Conservation (phyloP, 2,329 filamentous ascomycete species). For the Ceratocystis huliohia region DNA sequence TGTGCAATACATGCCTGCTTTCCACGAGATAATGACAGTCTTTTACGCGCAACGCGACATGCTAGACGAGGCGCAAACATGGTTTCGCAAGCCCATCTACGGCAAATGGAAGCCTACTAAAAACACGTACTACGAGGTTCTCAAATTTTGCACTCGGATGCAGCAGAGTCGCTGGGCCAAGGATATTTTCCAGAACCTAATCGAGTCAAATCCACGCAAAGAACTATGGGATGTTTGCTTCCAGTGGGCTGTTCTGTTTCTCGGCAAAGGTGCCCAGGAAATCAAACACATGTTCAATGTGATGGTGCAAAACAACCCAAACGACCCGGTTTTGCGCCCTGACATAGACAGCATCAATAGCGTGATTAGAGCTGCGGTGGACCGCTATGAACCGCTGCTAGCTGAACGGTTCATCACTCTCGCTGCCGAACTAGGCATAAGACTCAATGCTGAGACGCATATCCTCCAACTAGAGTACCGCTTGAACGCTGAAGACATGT, state of each 20-base stretch:
- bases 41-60: conserved; percentile 50
- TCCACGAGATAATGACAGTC: conserved; percentile 44
- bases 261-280: conserved; percentile 58
- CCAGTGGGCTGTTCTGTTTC: conserved; percentile 58
- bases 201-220: conserved; percentile 37
- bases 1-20: conserved; percentile 32
- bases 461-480: conserved; percentile 65
- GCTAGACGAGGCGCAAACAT: conserved; percentile 49
- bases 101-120: conserved; percentile 32
- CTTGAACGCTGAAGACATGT: conserved; percentile 58
- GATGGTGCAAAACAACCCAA: conserved; percentile 41
- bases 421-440: conserved; percentile 50
- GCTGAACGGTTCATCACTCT: conserved; percentile 62
- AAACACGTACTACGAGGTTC: conserved; percentile 39
- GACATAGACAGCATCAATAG: conserved; percentile 64
- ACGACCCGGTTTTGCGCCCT: conserved; percentile 39
- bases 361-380: conserved; percentile 59
- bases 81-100: conserved; percentile 48
- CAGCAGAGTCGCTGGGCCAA: conserved; percentile 50
- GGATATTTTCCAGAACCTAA: conserved; percentile 42
- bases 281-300: conserved; percentile 59
- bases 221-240: conserved; percentile 59
- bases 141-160: conserved; percentile 49
- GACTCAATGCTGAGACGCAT: conserved; percentile 56
- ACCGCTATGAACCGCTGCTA: conserved; percentile 54